Conservation (phyloP, 106 monocot genomes). For the Acanthochlamys bracteata region DNA sequence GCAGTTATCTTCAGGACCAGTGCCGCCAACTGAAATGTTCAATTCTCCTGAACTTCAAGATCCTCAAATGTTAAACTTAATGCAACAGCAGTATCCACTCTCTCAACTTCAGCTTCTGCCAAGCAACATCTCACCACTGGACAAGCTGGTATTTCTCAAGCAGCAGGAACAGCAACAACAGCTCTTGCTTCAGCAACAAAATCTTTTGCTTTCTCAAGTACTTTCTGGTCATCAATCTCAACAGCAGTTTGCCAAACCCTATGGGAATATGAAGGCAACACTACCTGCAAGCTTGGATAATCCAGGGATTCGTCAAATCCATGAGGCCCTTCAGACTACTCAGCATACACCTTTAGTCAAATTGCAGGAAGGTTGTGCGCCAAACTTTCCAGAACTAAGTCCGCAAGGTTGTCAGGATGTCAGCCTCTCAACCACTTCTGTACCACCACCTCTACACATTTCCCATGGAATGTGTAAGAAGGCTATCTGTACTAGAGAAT, state of each 20-base stretch:
- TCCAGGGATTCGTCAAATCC: constrained; percentile 22
- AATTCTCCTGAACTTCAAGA: constrained; percentile 59
- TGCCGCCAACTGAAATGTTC: constrained; percentile 42
- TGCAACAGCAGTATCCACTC: constrained; percentile 73
- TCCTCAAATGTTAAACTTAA: constrained; percentile 39
- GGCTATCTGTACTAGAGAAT: constrained; percentile 9
- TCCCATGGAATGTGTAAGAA: constrained; percentile 46
- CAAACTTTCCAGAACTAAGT: constrained; percentile 16
- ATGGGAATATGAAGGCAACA: constrained; percentile 26
- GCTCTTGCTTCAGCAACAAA: constrained; percentile 10
- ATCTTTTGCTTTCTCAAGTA: constrained; percentile 44
- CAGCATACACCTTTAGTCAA: constrained; percentile 16
- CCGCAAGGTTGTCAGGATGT: constrained; percentile 20
- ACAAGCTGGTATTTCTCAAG: constrained; percentile 57
- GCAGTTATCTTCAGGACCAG: constrained; percentile 22
- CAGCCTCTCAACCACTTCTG: constrained; percentile 6
- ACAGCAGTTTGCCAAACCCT: constrained; percentile 29
- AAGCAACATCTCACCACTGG: constrained; percentile 37
- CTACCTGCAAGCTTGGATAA: constrained; percentile 8
- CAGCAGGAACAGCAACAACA: constrained; percentile 50
- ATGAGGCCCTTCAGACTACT: constrained; percentile 31
- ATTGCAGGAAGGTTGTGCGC: constrained; percentile 14
- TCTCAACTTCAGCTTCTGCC: constrained; percentile 64
- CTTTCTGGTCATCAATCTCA: constrained; percentile 34
- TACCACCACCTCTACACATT: constrained; percentile 11